Evolutionary conservation across 208 protist genomes (phyloP).

Genomic region (Plasmodiophora brassicae): DNA sequence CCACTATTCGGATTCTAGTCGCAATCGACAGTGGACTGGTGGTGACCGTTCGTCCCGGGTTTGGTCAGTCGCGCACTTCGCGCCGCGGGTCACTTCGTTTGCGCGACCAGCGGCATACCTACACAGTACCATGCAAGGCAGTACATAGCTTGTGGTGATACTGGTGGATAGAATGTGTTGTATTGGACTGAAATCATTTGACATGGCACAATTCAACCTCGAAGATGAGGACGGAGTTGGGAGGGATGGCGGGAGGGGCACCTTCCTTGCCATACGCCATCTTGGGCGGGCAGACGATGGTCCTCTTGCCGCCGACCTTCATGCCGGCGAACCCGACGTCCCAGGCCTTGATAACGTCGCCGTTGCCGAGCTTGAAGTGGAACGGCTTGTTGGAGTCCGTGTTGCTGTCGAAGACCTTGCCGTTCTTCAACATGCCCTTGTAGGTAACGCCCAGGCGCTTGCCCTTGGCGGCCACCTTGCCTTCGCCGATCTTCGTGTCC

Average conservation of each 20-base stretch:
- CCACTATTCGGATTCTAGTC: no score
- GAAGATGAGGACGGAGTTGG: conserved; percentile 26
- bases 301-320: conserved; percentile 23
- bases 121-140: no score
- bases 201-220: conserved; percentile 14
- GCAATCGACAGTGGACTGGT: no score
- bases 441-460: conserved; percentile 12
- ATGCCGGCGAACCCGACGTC: neutral
- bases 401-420: conserved; percentile 24
- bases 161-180: neutral
- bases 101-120: no score
- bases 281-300: conserved; percentile 15
- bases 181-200: conserved; percentile 19
- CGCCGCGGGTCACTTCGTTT: no score
- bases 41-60: no score
- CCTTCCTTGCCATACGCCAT: conserved; percentile 25
- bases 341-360: conserved; percentile 3
- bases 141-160: no score
- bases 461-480: conserved; percentile 1
- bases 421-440: conserved; percentile 21
- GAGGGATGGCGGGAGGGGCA: neutral
- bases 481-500: neutral
- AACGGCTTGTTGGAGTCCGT: conserved; percentile 10
- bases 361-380: conserved; percentile 24
- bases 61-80: no score